phyloP scores from a whole-genome alignment of 73 alveolate genomes.

The Paramecium biaurelia region DNA sequence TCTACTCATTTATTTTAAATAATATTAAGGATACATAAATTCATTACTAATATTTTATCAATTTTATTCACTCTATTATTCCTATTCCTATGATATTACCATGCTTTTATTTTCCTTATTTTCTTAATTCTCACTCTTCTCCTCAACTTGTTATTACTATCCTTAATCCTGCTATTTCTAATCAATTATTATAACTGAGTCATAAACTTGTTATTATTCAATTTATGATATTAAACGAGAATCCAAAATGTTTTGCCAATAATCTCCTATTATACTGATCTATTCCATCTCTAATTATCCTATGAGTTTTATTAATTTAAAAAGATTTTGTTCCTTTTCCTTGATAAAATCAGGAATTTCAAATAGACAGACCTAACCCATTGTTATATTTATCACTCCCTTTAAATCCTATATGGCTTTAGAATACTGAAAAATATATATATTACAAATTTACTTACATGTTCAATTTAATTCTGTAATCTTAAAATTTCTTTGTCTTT shows the following conservation, averaged over 20 bases:
- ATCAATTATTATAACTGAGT: neutral
- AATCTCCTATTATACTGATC: neutral
- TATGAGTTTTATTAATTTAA: neutral
- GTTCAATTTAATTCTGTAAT: neutral
- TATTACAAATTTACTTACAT: neutral
- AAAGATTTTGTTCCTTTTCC: neutral
- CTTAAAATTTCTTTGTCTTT: neutral
- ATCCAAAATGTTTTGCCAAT: neutral
- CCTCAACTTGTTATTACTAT: neutral
- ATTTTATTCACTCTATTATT: neutral
- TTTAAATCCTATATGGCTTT: neutral
- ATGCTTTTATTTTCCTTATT: neutral
- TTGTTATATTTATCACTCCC: neutral
- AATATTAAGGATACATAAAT: neutral
- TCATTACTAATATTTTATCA: neutral
- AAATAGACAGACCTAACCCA: neutral
- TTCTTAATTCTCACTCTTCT: neutral
- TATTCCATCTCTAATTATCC: conserved; percentile 25
- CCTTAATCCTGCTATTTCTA: neutral
- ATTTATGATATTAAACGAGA: neutral
- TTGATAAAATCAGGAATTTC: conserved; percentile 2
- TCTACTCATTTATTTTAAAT: neutral
- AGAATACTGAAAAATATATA: neutral
- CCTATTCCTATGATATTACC: neutral
- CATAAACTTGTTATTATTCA: neutral